phyloP scores from a whole-genome alignment of 2,329 filamentous ascomycete species.

The Escovopsis sp. region DNA sequence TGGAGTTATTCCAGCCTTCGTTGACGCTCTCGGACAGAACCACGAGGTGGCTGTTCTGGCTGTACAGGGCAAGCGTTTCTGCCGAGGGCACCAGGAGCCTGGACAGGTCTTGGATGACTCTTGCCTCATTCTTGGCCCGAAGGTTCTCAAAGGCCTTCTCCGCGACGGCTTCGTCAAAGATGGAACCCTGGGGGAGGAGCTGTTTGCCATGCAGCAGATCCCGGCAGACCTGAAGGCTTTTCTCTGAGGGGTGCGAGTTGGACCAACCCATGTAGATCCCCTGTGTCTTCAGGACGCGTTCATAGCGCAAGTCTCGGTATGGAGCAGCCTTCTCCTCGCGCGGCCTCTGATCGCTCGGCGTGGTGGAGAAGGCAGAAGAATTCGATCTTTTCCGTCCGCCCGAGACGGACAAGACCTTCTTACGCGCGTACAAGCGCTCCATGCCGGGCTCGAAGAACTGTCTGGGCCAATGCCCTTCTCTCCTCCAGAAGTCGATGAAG shows the following conservation, averaged over 20 bases:
- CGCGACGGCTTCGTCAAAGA: constrained; percentile 26
- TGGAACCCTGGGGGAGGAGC: constrained; percentile 15
- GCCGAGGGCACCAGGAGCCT: constrained; percentile 25
- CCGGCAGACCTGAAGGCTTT: background rate
- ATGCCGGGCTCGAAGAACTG: background rate
- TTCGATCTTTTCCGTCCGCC: background rate
- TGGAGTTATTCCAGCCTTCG: constrained; percentile 26
- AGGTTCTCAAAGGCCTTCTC: constrained; percentile 18
- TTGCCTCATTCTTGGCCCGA: constrained; percentile 17
- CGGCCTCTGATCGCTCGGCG: constrained; percentile 21
- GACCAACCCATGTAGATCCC: too few relatives aligned
- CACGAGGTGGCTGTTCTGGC: constrained; percentile 12
- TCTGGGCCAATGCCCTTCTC: too few relatives aligned
- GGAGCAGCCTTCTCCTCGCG: constrained; percentile 21
- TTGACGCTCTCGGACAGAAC: constrained; percentile 25
- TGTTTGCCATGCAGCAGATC: constrained; percentile 18
- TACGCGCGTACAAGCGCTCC: background rate
- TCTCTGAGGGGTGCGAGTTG: too few relatives aligned
- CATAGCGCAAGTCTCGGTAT: constrained; percentile 20
- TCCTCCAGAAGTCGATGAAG: too few relatives aligned
- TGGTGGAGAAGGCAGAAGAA: constrained; percentile 5
- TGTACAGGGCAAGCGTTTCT: constrained; percentile 16
- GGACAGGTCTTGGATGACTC: constrained; percentile 24
- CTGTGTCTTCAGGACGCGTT: constrained; percentile 20
- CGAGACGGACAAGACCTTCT: too few relatives aligned